phyloP scores from a whole-genome alignment of 805 yeast genomes.

The Candida sakaeoensis region DNA sequence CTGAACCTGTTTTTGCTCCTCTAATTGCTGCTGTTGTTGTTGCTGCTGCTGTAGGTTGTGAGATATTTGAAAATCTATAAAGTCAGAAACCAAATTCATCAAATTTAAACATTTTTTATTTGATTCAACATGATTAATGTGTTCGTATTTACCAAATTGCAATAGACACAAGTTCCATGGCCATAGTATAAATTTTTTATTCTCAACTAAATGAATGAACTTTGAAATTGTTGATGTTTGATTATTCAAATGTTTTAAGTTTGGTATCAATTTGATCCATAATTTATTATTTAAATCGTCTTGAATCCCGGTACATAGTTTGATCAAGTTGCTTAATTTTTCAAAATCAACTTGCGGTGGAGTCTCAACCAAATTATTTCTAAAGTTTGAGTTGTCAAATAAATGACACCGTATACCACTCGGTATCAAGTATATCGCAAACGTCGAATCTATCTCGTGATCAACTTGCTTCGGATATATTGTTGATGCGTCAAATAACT shows the following conservation, averaged over 20 bases:
- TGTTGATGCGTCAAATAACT: conserved; percentile 25
- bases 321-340: conserved; percentile 27
- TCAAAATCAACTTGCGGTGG: conserved; percentile 14
- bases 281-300: conserved; percentile 19
- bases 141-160: conserved; percentile 41
- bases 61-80: conserved; percentile 30
- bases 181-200: conserved; percentile 63
- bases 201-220: conserved; percentile 51
- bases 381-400: conserved; percentile 23
- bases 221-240: conserved; percentile 60
- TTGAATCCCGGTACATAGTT: conserved; percentile 30
- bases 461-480: conserved; percentile 11
- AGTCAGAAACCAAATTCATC: conserved; percentile 30
- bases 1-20: conserved; percentile 3
- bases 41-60: conserved; percentile 14
- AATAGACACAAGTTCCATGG: conserved; percentile 64
- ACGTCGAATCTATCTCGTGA: conserved; percentile 16
- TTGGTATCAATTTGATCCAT: conserved; percentile 71
- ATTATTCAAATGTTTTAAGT: conserved; percentile 63
- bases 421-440: conserved; percentile 37
- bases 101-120: conserved; percentile 22
- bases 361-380: conserved; percentile 18
- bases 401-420: conserved; percentile 43
- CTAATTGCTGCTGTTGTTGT: conserved; percentile 6
- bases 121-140: conserved; percentile 12